These are phyloP conservation scores for Ustilago hordei DNA, from an alignment of 1,284 basidiomycete genomes.

Conservation along the genomic window DNA sequence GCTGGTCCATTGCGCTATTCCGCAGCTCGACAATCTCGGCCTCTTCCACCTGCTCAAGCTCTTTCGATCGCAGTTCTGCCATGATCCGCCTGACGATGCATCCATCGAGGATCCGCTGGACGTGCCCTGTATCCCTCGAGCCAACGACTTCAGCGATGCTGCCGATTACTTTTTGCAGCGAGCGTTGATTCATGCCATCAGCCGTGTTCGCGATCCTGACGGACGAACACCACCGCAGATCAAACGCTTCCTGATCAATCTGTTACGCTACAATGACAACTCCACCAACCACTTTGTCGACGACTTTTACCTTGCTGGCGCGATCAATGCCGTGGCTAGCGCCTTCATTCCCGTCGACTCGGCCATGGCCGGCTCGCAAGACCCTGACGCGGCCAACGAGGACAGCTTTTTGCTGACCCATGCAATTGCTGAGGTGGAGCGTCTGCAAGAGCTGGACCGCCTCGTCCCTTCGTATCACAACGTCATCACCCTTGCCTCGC, in stretches of 20 bases:
- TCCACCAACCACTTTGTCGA: slow-evolving; percentile 92
- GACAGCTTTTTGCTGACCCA: slow-evolving; percentile 54
- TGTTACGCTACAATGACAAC: slow-evolving; percentile 93
- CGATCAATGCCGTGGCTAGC: slow-evolving; percentile 84
- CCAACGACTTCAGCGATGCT: slow-evolving; percentile 92
- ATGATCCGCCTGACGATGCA: slow-evolving; percentile 70
- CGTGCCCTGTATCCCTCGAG: slow-evolving; percentile 85
- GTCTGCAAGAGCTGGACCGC: slow-evolving; percentile 93
- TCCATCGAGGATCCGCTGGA: slow-evolving; percentile 51
- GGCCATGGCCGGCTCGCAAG: slow-evolving; percentile 41
- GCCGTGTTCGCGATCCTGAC: slow-evolving; percentile 81
- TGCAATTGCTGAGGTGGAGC: slow-evolving; percentile 75
- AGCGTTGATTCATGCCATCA: slow-evolving; percentile 83
- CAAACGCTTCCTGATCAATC: slow-evolving; percentile 89
- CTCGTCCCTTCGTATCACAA: slow-evolving; percentile 95
- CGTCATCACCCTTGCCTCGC: slow-evolving; percentile 83
- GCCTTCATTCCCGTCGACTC: slow-evolving; percentile 74
- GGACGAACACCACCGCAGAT: slow-evolving; percentile 88
- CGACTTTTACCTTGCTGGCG: slow-evolving; percentile 87
- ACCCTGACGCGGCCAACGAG: slow-evolving; percentile 53
- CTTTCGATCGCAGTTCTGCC: slow-evolving; percentile 88
- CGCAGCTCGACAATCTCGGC: slow-evolving; percentile 84
- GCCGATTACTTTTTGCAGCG: slow-evolving; percentile 94
- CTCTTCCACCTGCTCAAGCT: slow-evolving; percentile 96
- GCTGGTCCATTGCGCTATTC: slow-evolving; percentile 86